phyloP scores from a whole-genome alignment of 257 asterid species.

The Solanum etuberosum region DNA sequence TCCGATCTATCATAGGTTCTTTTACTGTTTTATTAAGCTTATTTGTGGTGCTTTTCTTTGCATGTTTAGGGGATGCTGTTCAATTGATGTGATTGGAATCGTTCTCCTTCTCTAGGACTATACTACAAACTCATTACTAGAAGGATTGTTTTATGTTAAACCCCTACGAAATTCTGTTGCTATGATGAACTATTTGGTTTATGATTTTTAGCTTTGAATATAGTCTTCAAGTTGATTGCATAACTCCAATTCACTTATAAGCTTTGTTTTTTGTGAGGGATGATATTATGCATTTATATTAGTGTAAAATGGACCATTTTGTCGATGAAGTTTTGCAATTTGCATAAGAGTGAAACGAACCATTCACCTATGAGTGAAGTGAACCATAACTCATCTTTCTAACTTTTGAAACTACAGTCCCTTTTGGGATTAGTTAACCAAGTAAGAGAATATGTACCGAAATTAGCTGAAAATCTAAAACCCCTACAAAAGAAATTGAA shows the following conservation, averaged over 20 bases:
- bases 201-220: not conserved
- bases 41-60: not conserved
- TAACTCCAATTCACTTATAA: not conserved
- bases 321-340: not conserved
- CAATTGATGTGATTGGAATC: not conserved
- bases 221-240: not conserved
- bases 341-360: not conserved
- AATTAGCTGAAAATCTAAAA: too few relatives aligned
- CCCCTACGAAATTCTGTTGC: not conserved
- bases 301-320: not conserved
- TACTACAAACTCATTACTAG: not conserved
- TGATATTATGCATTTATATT: not conserved
- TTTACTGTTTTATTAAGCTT: not conserved
- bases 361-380: not conserved
- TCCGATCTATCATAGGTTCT: not conserved
- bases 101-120: not conserved
- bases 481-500: too few relatives aligned
- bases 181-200: not conserved
- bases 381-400: not conserved
- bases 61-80: not conserved
- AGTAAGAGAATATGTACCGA: too few relatives aligned
- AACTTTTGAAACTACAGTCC: too few relatives aligned
- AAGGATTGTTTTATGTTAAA: not conserved
- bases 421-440: too few relatives aligned
- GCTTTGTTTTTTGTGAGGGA: not conserved